Percentiles rank a stretch among this genome's conserved stretches.
Evolutionary conservation across 192 early-diverging fungal species (phyloP).

Genomic region (Backusella sp.): DNA sequence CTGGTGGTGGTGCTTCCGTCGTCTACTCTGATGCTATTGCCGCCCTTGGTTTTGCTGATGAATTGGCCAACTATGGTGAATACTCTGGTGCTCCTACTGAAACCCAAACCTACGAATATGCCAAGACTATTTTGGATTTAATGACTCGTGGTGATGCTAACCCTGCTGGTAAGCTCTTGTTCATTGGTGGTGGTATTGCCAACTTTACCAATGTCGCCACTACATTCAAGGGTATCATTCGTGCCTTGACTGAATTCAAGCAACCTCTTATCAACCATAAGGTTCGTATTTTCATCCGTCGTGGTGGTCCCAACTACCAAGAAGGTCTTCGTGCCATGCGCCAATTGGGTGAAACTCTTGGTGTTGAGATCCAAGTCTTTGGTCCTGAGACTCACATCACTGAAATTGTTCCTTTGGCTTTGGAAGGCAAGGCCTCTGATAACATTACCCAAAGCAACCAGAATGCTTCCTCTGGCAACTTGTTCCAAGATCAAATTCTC

Average conservation of each 20-base stretch:
- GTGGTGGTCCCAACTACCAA: slow-evolving; percentile 99
- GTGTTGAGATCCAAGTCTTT: slow-evolving; percentile 92
- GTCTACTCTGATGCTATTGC: slow-evolving; percentile 99
- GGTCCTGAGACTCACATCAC: slow-evolving; percentile 98
- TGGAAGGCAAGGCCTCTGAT: slow-evolving; percentile 62
- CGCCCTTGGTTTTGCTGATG: slow-evolving; percentile 88
- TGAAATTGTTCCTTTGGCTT: slow-evolving; percentile 95
- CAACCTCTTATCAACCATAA: slow-evolving; percentile 82
- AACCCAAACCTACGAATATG: slow-evolving; percentile 98
- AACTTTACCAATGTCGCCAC: slow-evolving; percentile 99
- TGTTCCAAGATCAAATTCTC: slow-evolving; percentile 59
- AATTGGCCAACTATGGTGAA: slow-evolving; percentile 99
- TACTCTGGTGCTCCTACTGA: slow-evolving; percentile 99
- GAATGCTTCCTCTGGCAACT: slow-evolving; percentile 53
- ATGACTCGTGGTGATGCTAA: slow-evolving; percentile 88
- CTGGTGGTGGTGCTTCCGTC: slow-evolving; percentile 98
- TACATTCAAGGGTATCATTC: slow-evolving; percentile 99
- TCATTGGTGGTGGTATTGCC: slow-evolving; percentile 99
- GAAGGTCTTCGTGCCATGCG: slow-evolving; percentile 97
- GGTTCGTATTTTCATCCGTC: slow-evolving; percentile 94
- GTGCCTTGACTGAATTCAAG: slow-evolving; percentile 91
- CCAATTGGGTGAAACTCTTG: slow-evolving; percentile 87
- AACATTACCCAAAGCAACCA: slow-evolving; percentile 39
- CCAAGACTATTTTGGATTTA: slow-evolving; percentile 96
- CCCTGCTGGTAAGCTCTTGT: slow-evolving; percentile 93